Percentiles rank a stretch among this genome's conserved stretches.
These are phyloP conservation scores for Akanthomyces lecanii DNA, from an alignment of 2,329 filamentous ascomycete genomes.

Conservation along the genomic window DNA sequence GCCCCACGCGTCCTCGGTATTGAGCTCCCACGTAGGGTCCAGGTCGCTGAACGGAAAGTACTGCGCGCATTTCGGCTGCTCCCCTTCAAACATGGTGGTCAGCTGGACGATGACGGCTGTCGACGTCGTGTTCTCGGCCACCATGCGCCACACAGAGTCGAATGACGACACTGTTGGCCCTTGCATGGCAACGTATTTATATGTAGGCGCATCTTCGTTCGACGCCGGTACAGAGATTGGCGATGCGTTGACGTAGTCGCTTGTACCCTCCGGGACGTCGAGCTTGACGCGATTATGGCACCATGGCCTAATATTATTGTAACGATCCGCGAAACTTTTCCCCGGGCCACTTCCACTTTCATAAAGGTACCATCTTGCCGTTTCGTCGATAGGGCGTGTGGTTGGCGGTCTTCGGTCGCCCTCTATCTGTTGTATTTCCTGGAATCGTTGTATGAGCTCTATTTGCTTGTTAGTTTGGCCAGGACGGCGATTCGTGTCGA, in stretches of 20 bases:
- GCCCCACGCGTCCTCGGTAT: constrained; percentile 60
- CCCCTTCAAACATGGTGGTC: constrained; percentile 78
- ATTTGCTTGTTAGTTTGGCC: constrained; percentile 31
- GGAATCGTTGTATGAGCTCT: constrained; percentile 44
- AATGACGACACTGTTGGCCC: constrained; percentile 75
- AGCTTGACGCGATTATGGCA: constrained; percentile 80
- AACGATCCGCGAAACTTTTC: constrained; percentile 63
- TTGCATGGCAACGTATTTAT: constrained; percentile 85
- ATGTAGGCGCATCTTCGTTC: constrained; percentile 35
- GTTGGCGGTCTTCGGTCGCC: constrained; percentile 42
- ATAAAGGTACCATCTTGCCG: constrained; percentile 33
- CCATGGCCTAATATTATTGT: constrained; percentile 86
- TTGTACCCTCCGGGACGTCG: constrained; percentile 65
- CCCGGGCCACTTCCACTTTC: constrained; percentile 30
- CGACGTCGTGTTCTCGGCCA: constrained; percentile 69
- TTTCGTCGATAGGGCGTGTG: constrained; percentile 31
- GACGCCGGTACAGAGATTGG: constrained; percentile 55
- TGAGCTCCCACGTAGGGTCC: constrained; percentile 51
- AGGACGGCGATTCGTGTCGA: not conserved
- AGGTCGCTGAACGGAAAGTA: constrained; percentile 70
- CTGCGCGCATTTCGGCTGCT: constrained; percentile 77
- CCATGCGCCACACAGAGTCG: constrained; percentile 92
- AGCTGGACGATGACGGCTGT: constrained; percentile 90
- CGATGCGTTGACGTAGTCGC: constrained; percentile 82
- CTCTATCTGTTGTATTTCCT: constrained; percentile 52